These are phyloP conservation scores for Melaleuca quinquenervia DNA, from an alignment of 345 rosid species.

Conservation along the genomic window DNA sequence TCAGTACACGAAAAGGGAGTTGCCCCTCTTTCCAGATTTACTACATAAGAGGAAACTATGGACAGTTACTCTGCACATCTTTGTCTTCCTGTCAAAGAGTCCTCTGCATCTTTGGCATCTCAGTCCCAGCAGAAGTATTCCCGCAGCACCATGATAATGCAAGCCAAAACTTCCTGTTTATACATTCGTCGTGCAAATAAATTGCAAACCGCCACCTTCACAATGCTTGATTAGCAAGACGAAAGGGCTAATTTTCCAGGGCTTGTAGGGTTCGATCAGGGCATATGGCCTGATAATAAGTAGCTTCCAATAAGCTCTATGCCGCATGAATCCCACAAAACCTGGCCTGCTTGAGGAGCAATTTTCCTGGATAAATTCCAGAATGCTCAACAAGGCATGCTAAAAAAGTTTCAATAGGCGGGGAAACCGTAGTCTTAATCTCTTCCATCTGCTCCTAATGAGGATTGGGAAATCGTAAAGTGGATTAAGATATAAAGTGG, in stretches of 20 bases:
- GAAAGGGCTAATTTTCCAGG: background rate
- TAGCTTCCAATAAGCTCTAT: background rate
- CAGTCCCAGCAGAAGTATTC: background rate
- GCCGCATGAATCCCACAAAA: background rate
- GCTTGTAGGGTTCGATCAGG: background rate
- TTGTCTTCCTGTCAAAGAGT: background rate
- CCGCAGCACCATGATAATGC: background rate
- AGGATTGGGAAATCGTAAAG: no score
- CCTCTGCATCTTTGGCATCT: background rate
- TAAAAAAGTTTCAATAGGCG: constrained; percentile 1
- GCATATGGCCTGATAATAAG: background rate
- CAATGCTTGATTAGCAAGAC: background rate
- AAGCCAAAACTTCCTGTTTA: background rate
- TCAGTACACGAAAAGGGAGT: background rate
- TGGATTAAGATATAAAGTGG: background rate
- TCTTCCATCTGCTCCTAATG: constrained; percentile 57
- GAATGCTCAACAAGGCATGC: background rate
- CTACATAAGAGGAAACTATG: background rate
- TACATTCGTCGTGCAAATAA: background rate
- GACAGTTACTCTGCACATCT: background rate
- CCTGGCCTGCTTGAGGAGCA: background rate
- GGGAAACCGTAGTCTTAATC: constrained; percentile 50
- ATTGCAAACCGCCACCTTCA: background rate
- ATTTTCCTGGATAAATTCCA: background rate
- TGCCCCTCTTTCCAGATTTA: background rate